Evolutionary conservation across 2,329 filamentous ascomycete species (phyloP), one percentile per base, ranked within the genome.

Genomic region (Hymenoscyphus fructigenus): DNA sequence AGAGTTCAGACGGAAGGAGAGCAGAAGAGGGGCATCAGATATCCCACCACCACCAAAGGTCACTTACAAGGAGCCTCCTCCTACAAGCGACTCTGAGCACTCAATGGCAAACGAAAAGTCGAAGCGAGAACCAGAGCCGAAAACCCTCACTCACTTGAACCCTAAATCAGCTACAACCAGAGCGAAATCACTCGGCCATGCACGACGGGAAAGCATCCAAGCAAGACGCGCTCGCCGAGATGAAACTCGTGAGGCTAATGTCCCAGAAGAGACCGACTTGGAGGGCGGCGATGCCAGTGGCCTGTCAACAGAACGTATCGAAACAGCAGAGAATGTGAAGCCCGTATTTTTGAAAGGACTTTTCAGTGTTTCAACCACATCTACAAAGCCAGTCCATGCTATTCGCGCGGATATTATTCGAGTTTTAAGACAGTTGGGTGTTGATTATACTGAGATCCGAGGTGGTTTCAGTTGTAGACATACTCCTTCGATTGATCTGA

Each of bases 291-390:
- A 87, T 65, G 81, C 82, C 38, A 88, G 85, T 65, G 85, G 85
- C 3, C 77, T 83, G 32, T 89, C 87, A 9, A 86, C 83, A 1
- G 87, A 89, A 50, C 80, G 85, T 28, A 77, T 89, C 10, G 84
- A 87, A 67, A 88, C 86, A 70, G 88, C 90, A 5, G 92, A 96
- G 70, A 86, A 94, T 66, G 89, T 94, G 61, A 97, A 97, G 76
- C 95, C 95, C 0, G 95, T 98, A 2, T 98, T 91, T 76, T 85
- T 99, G 64, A 99, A 98, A 78, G 95, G 95, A 4, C 83, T 99
- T 20, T 98, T 99, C 80, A 98, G 94, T 73, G 95, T 98, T 62
- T 96, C 92, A 3, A 99, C 95, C 0, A 99, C 95, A 6, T 97
- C 93, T 65, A 95, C 89, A 74, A 96, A 96, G 75, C 92, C 94